Conservation (phyloP, 2,329 filamentous ascomycete genomes). For the Fusarium sp. region DNA sequence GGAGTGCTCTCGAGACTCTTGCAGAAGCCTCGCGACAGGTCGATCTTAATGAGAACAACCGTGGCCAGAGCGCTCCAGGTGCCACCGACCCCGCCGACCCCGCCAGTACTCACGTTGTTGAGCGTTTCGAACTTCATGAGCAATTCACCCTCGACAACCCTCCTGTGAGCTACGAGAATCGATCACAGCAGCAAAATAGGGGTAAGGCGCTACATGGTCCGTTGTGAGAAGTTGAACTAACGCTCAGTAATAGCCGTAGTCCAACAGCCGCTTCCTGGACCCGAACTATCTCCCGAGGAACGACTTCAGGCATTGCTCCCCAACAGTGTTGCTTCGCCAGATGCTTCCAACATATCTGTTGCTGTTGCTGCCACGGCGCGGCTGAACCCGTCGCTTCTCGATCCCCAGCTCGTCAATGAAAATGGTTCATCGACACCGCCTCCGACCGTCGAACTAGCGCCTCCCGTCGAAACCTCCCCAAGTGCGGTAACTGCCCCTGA, state of each 20-base stretch:
- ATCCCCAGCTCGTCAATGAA: slow-evolving; percentile 59
- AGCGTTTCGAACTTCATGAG: slow-evolving; percentile 67
- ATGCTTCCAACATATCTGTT: slow-evolving; percentile 65
- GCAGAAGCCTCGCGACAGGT: slow-evolving; percentile 89
- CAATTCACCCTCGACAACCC: slow-evolving; percentile 70
- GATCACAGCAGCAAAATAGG: slow-evolving; percentile 41
- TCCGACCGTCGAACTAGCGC: slow-evolving; percentile 39
- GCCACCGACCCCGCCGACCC: slow-evolving; percentile 46
- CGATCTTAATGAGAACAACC: slow-evolving; percentile 72
- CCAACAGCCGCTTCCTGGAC: slow-evolving; percentile 43
- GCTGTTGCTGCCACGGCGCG: slow-evolving; percentile 68
- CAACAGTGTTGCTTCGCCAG: slow-evolving; percentile 51
- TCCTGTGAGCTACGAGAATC: slow-evolving; percentile 60
- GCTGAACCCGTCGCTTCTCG: slow-evolving; percentile 65
- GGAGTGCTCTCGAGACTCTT: slow-evolving; percentile 86
- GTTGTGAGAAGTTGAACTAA: slow-evolving; percentile 14
- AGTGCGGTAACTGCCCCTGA: slow-evolving; percentile 40
- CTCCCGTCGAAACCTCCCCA: slow-evolving; percentile 39
- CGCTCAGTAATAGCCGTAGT: slow-evolving; percentile 25
- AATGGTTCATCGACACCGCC: slow-evolving; percentile 48
- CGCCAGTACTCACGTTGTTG: slow-evolving; percentile 41
- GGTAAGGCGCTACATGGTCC: slow-evolving; percentile 31
- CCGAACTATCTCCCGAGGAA: slow-evolving; percentile 60
- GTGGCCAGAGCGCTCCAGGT: slow-evolving; percentile 57
- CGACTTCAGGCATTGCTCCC: slow-evolving; percentile 62